phyloP scores from a whole-genome alignment of 352 stramenopile genomes.

The Elongisporangium anandrum region DNA sequence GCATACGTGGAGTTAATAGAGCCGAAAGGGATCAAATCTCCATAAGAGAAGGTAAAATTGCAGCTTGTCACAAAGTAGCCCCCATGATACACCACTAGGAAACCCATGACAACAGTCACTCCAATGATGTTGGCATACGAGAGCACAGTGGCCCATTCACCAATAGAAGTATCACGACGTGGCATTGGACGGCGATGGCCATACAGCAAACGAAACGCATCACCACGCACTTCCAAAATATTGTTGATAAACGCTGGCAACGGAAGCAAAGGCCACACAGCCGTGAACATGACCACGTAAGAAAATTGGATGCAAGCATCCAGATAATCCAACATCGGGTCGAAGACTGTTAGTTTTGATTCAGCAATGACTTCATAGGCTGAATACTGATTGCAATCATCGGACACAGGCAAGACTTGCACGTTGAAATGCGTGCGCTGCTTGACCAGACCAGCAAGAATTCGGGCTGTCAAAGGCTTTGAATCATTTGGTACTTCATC shows the following conservation, averaged over 20 bases:
- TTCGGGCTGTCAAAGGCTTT: conserved; percentile 57
- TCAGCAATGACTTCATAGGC: conserved; percentile 85
- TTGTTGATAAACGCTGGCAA: conserved; percentile 87
- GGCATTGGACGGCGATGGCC: conserved; percentile 78
- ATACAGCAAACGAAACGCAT: conserved; percentile 81
- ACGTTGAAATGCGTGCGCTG: conserved; percentile 68
- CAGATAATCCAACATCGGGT: conserved; percentile 84
- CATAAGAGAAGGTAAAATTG: conserved; percentile 68
- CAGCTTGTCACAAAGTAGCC: conserved; percentile 72
- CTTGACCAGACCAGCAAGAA: conserved; percentile 59
- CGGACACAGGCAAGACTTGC: conserved; percentile 58
- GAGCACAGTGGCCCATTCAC: conserved; percentile 80
- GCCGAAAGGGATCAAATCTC: conserved; percentile 74
- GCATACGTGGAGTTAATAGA: conserved; percentile 34
- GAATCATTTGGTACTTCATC: conserved; percentile 12
- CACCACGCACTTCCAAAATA: conserved; percentile 79
- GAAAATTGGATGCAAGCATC: conserved; percentile 88
- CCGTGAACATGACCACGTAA: conserved; percentile 89
- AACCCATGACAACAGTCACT: conserved; percentile 74
- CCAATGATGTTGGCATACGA: conserved; percentile 85
- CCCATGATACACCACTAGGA: conserved; percentile 84
- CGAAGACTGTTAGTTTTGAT: conserved; percentile 76
- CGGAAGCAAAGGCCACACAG: conserved; percentile 85
- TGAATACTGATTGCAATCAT: conserved; percentile 85
- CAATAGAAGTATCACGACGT: conserved; percentile 74